Base-by-base conservation (phyloP, 208 protist species). In the Crithidia mellificae region DNA sequence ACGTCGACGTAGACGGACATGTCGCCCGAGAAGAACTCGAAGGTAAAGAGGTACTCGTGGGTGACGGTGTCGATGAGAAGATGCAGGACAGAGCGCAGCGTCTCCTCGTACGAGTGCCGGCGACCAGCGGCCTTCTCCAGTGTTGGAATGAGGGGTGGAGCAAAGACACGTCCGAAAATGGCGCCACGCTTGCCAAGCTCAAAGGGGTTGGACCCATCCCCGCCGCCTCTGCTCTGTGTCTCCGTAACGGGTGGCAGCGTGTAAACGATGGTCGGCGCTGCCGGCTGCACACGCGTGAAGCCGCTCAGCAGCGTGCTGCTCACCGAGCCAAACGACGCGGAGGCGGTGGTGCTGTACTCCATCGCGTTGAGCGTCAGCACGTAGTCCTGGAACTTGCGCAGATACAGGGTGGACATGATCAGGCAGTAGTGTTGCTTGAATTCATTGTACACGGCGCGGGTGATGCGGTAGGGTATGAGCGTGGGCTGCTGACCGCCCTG, bases 21-120 rank as follows among this genome's bases (percentile, higher is more conserved):
- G 67, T 92, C 86, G 29, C 90, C 90, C 7, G 78, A 77, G 50
- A 95, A 95, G 62, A 95, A 92, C 43, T 80, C 71, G 58, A 92
- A 92, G 2, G 85, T 90, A 72, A 95, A 95, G 65, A 95, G 78
- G 68, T 91, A 95, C 77, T 95, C 90, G 71, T 93, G 90, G 14
- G 85, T 90, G 38, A 95, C 87, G 29, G 87, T 81, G 71, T 95
- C 90, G 49, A 84, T 87, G 12, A 92, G 43, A 7, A 95, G 74
- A 29, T 65, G 70, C 55, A 90, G 75, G 50, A 88, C 54, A 0
- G 90, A 95, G 19, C 90, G 83, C 57, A 95, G 82, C 43, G 90
- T 95, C 57, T 95, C 90, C 51, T 92, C 90, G 70, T 93, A 95
- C 12, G 69, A 80, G 72, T 93, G 87, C 12, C 66, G 51, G 2